Evolutionary conservation across 176 grass and related monocot species (phyloP).

Genomic region (Dendrocalamus sinicus): DNA sequence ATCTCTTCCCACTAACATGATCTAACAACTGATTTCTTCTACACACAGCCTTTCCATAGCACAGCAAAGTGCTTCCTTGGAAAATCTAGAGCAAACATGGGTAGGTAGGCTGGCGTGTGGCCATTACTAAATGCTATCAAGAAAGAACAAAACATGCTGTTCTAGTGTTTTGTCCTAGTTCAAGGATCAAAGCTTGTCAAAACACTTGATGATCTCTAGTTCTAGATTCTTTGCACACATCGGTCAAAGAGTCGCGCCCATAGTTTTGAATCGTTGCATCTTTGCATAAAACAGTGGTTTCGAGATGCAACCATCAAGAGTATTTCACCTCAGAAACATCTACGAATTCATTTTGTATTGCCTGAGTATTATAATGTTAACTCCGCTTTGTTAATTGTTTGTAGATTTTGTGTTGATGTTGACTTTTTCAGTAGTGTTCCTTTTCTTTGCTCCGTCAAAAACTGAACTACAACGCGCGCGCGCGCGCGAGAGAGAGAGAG

Average conservation of each 20-base stretch:
- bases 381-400: background rate
- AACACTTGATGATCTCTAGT: background rate
- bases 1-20: background rate
- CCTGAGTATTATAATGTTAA: background rate
- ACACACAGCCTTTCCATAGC: background rate
- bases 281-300: background rate
- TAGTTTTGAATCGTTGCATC: background rate
- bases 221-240: slow-evolving; percentile 5
- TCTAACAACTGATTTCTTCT: background rate
- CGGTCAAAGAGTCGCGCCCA: background rate
- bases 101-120: background rate
- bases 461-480: background rate
- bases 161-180: background rate
- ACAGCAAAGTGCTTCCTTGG: no score
- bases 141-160: background rate
- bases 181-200: background rate
- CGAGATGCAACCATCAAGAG: background rate
- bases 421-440: background rate
- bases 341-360: background rate
- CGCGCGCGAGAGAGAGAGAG: no score
- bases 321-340: background rate
- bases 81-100: slow-evolving; percentile 1
- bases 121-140: background rate
- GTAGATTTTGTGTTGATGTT: background rate
- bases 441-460: background rate